Base-by-base conservation (phyloP, 2,329 filamentous ascomycete genomes). In the Ceratocystis huliohia region DNA sequence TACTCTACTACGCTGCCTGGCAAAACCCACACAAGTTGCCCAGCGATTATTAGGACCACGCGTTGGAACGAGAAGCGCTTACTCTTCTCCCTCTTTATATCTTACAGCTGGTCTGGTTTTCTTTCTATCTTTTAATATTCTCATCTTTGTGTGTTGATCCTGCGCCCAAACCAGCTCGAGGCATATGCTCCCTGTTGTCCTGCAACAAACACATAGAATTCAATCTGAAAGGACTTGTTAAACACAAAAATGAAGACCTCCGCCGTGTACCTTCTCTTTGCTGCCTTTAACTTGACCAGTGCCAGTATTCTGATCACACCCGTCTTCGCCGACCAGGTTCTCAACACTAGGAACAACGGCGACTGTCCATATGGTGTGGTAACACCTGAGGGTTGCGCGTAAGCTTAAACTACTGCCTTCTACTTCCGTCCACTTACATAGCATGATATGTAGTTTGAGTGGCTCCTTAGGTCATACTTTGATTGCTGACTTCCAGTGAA, bases 301-400 rank as follows among this genome's bases (percentile, higher is more conserved):
- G 82, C 82, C 33, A 81, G 78, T 66, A 77, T 84, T 62, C 80
- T 85, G 72, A 79, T 82, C 71, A 82, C 80, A 3, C 82, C 82
- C 63, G 78, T 84, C 69, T 74, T 73, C 53, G 68, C 72, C 25
- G 74, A 84, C 69, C 81, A 84, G 72, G 75, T 84, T 44, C 78
- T 84, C n/a, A 71, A 75, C 33, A 80, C 77, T 70, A 70, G 72
- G 20, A 65, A 61, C 17, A 45, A 71, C 1, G 79, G 77, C 33
- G 82, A 85, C 72, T 85, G 82, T 72, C 81, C 78, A 70, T 82
- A 80, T 70, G 82, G 82, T 44, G 80, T 82, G 20, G 77, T 78
- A 4, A 84, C 82, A 41, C 81, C 82, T 3, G 74, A 77, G 65
- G 82, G 82, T 44, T 85, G 82, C 79, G 82, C 76, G 82, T 84